Conservation (phyloP, 345 rosid genomes). For the Eucalyptus sp. region DNA sequence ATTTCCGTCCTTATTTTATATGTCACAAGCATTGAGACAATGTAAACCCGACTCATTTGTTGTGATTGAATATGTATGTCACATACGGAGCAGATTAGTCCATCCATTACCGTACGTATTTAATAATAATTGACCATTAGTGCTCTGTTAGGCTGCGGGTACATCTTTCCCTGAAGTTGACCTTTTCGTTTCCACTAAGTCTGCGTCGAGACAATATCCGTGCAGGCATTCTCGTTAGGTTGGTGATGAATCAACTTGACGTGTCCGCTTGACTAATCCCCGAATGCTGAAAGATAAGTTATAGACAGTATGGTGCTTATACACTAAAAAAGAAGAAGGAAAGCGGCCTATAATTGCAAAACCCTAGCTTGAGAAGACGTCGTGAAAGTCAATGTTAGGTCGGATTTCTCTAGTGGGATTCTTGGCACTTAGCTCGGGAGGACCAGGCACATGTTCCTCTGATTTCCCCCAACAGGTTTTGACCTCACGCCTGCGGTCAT, state of each 20-base stretch:
- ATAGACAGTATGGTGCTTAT: background rate
- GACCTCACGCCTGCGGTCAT: background rate
- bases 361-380: background rate
- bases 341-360: background rate
- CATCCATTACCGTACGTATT: background rate
- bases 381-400: background rate
- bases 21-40: background rate
- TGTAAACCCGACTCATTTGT: background rate
- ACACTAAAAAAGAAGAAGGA: background rate
- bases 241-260: background rate
- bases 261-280: background rate
- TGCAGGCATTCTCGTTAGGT: background rate
- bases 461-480: background rate
- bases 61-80: background rate
- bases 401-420: background rate
- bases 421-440: background rate
- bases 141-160: background rate
- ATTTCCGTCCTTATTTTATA: background rate
- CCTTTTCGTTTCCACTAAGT: background rate
- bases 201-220: background rate
- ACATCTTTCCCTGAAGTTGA: background rate
- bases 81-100: background rate
- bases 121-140: background rate
- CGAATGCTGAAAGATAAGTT: background rate
- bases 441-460: background rate